Evolutionary conservation across 768 basidiomycete species (phyloP).

Genomic region (Bullera alba): DNA sequence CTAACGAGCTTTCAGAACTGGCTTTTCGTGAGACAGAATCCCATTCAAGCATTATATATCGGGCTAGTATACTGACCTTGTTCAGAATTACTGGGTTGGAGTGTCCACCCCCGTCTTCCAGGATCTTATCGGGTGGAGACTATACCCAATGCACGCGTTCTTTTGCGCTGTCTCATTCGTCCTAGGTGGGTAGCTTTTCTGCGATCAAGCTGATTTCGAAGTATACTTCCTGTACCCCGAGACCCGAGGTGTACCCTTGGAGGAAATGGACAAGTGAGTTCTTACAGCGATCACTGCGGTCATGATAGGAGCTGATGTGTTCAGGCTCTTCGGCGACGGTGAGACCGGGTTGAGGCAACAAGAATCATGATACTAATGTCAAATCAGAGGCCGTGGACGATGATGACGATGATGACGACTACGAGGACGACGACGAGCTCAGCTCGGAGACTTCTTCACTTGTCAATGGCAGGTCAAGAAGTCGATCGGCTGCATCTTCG

Average conservation of each 20-base stretch:
- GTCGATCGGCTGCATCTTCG: constrained; percentile 14
- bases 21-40: constrained; percentile 28
- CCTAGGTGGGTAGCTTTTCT: constrained; percentile 52
- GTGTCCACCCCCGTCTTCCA: constrained; percentile 79
- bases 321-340: constrained; percentile 40
- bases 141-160: constrained; percentile 94
- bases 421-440: constrained; percentile 13
- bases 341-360: not conserved
- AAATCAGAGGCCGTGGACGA: constrained; percentile 28
- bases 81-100: constrained; percentile 75
- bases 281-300: no score
- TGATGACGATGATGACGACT: constrained; percentile 17
- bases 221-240: constrained; percentile 35
- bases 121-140: constrained; percentile 76
- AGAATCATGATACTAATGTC: not conserved
- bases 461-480: constrained; percentile 2
- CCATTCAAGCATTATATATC: not conserved
- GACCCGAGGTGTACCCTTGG: constrained; percentile 38
- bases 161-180: constrained; percentile 83
- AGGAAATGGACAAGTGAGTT: constrained; percentile 39
- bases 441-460: constrained; percentile 23
- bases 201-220: not conserved
- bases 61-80: constrained; percentile 46
- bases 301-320: not conserved
- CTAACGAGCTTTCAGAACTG: constrained; percentile 50